Base-by-base conservation (phyloP, 345 rosid species). In the Angophora floribunda region DNA sequence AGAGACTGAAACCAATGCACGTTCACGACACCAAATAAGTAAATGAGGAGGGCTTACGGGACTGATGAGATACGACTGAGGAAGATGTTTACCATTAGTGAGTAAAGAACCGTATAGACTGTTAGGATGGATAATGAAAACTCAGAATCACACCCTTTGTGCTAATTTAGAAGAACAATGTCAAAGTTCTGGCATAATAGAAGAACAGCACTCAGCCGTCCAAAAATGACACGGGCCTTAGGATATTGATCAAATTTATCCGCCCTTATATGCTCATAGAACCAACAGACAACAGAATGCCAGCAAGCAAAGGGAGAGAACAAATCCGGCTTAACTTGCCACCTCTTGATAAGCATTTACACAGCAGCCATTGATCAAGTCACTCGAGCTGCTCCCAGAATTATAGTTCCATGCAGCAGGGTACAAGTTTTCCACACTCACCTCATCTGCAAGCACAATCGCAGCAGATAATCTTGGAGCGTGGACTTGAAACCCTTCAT, bases 121-220 rank as follows among this genome's bases (percentile, higher is more conserved):
- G 84, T 21, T 19, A 41, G 41, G 28, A 1, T 9, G 82, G 5
- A 75, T 9, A 0, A 0, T 75, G 0, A 41, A 4, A 75, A 70
- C 84, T 75, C 84, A 36, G 0, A 41, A 41, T 75, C 45, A 32
- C 32, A 21, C 0, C 49, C 13, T 13, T 22, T 9, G 26, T 17
- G 26, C 47, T 0, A 70, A 36, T 16, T 70, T 70, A 32, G 47
- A 70, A 67, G 22, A 67, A 67, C 10, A 7, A 67, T 16, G 47
- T 70, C 80, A 36, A 70, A 70, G 80, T 70, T 70, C 4, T 70
- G 45, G 13, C 80, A 36, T 41, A 10, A 8, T 17, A 17, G 24
- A 70, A 70, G 4, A 75, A 75, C 82, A 75, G 26, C 13, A 75
- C 28, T 19, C 26, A 36, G 82, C 82, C 26, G 21, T 75, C 82